These are phyloP conservation scores for Hanseniaspora singularis DNA, from an alignment of 805 yeast species.

Conservation along the genomic window DNA sequence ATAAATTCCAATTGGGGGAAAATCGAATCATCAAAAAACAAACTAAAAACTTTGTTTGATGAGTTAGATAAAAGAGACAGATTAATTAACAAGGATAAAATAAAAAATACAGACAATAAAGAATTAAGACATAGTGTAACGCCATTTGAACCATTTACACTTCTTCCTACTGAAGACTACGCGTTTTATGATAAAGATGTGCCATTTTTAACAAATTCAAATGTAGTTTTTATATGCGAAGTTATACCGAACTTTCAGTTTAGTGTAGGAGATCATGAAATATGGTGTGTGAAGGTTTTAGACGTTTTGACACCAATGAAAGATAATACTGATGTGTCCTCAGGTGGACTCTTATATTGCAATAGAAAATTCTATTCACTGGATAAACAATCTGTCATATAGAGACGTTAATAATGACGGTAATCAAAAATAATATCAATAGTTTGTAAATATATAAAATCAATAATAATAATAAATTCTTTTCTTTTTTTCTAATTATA, in stretches of 20 bases:
- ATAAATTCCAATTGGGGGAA: slow-evolving; percentile 24
- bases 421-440: too few relatives aligned
- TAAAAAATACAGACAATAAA: not conserved
- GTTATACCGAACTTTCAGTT: slow-evolving; percentile 35
- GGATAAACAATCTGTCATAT: too few relatives aligned
- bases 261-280: slow-evolving; percentile 70
- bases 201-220: slow-evolving; percentile 49
- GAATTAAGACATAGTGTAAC: slow-evolving; percentile 18
- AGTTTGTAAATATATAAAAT: slow-evolving; percentile 17
- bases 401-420: too few relatives aligned
- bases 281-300: slow-evolving; percentile 73
- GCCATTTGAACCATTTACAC: slow-evolving; percentile 44
- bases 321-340: slow-evolving; percentile 25
- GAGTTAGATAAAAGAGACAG: slow-evolving; percentile 16
- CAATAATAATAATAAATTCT: too few relatives aligned
- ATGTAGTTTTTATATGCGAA: slow-evolving; percentile 51
- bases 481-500: too few relatives aligned
- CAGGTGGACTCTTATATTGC: slow-evolving; percentile 59
- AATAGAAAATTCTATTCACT: slow-evolving; percentile 49
- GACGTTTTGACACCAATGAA: slow-evolving; percentile 34
- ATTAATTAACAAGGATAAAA: not conserved
- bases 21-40: slow-evolving; percentile 21
- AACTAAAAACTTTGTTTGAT: slow-evolving; percentile 9
- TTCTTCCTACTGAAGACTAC: slow-evolving; percentile 30
- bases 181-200: slow-evolving; percentile 25